These are phyloP conservation scores for Keithomyces neogunnii DNA, from an alignment of 2,329 filamentous ascomycete genomes.

Conservation along the genomic window DNA sequence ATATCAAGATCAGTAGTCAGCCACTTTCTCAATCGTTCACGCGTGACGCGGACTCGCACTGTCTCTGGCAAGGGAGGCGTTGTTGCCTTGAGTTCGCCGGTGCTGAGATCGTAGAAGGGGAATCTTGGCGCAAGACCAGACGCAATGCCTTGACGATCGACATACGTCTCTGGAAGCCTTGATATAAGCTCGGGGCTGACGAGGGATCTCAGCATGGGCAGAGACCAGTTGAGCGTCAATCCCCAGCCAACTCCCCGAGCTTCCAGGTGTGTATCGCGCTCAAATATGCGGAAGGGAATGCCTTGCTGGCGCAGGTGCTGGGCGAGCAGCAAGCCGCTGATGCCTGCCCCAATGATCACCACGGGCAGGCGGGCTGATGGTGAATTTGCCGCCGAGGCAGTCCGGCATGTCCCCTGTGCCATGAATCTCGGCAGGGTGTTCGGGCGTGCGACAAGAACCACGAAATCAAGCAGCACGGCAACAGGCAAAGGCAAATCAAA, in stretches of 20 bases:
- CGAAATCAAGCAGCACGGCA: too few species aligned
- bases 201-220: slow-evolving; percentile 41
- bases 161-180: slow-evolving; percentile 40
- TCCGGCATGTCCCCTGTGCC: too few species aligned
- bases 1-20: slow-evolving; percentile 37
- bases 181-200: slow-evolving; percentile 37
- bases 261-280: slow-evolving; percentile 39
- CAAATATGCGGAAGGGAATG: slow-evolving; percentile 40
- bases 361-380: slow-evolving; percentile 13
- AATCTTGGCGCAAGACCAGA: slow-evolving; percentile 39
- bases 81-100: slow-evolving; percentile 30
- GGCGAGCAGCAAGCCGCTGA: slow-evolving; percentile 28
- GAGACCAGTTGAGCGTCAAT: slow-evolving; percentile 54
- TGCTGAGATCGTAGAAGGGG: slow-evolving; percentile 47
- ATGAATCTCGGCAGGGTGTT: too few species aligned
- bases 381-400: not conserved
- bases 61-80: slow-evolving; percentile 35
- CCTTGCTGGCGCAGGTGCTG: slow-evolving; percentile 22
- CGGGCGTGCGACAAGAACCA: too few species aligned
- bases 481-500: too few species aligned
- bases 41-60: slow-evolving; percentile 37
- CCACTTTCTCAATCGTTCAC: slow-evolving; percentile 36
- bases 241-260: slow-evolving; percentile 51
- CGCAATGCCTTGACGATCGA: slow-evolving; percentile 42
- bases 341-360: slow-evolving; percentile 28